Conservation (phyloP, 805 yeast genomes). For the Blastobotrys peoriensis region DNA sequence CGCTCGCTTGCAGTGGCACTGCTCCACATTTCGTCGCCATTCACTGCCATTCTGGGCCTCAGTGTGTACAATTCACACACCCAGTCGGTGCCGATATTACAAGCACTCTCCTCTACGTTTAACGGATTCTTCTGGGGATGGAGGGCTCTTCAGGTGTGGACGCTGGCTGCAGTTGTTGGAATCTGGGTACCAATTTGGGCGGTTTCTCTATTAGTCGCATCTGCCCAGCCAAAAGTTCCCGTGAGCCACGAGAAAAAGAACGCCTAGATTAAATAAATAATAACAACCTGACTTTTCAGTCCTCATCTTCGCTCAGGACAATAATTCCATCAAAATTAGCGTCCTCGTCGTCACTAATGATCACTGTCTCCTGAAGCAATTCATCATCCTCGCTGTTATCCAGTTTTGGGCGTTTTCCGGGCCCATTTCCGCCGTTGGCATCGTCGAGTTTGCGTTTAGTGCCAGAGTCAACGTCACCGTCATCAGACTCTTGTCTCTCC, state of each 20-base stretch:
- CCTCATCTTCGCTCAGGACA: slow-evolving; percentile 18
- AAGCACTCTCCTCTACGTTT: slow-evolving; percentile 37
- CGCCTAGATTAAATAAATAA: slow-evolving; percentile 6
- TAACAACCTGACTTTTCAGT: slow-evolving; percentile 19
- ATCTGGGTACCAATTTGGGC: slow-evolving; percentile 88
- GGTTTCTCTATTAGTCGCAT: slow-evolving; percentile 18
- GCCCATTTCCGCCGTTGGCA: slow-evolving; percentile 3
- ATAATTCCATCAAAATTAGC: slow-evolving; percentile 7
- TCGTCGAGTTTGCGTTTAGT: slow-evolving; percentile 7
- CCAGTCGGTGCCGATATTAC: not conserved
- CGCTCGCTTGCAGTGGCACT: slow-evolving; percentile 17
- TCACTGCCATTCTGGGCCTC: slow-evolving; percentile 32
- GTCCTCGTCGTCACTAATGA: slow-evolving; percentile 14
- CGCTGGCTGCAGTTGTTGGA: slow-evolving; percentile 66
- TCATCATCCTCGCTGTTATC: slow-evolving; percentile 7
- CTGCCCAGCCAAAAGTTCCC: not conserved
- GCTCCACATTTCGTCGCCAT: slow-evolving; percentile 48
- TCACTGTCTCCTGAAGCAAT: not conserved
- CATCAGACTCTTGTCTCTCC: slow-evolving; percentile 5
- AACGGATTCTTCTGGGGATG: slow-evolving; percentile 56
- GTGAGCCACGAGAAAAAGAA: slow-evolving; percentile 4
- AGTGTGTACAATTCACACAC: slow-evolving; percentile 10
- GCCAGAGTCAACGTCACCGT: not conserved
- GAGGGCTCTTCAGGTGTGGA: slow-evolving; percentile 70
- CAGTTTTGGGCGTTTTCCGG: slow-evolving; percentile 6